These are phyloP conservation scores for Larix kaempferi DNA, from an alignment of 75 land plant species.

Conservation along the genomic window DNA sequence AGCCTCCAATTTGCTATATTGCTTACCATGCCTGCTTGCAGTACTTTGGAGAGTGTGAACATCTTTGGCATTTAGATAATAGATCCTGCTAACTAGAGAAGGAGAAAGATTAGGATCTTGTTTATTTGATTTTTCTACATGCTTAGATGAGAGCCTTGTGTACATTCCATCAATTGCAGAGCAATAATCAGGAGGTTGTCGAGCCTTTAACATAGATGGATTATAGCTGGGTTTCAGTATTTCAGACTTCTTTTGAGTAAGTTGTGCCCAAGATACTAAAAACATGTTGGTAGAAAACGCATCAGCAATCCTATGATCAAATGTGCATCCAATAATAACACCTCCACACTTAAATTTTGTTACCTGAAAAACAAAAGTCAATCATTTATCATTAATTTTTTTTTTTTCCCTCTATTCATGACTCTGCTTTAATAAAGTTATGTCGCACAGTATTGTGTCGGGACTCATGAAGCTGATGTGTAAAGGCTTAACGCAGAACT, in stretches of 20 bases:
- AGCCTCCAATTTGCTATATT: slow-evolving; percentile 32
- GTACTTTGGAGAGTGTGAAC: slow-evolving; percentile 18
- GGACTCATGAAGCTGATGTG: no score
- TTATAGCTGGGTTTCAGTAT: slow-evolving; percentile 18
- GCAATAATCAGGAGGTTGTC: slow-evolving; percentile 12
- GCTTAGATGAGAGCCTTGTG: no score
- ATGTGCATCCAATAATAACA: slow-evolving; percentile 26
- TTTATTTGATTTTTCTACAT: not conserved
- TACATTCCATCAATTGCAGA: not conserved
- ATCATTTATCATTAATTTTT: no score
- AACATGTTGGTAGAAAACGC: slow-evolving; percentile 58
- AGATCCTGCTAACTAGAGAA: slow-evolving; percentile 30
- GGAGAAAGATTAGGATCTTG: slow-evolving; percentile 8
- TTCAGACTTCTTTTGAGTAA: slow-evolving; percentile 10
- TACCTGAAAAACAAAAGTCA: slow-evolving; percentile 14
- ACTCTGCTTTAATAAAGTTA: no score
- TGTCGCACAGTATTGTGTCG: no score
- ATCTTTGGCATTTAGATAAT: slow-evolving; percentile 21
- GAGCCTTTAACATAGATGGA: slow-evolving; percentile 26
- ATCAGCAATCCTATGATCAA: slow-evolving; percentile 45
- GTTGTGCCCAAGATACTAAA: slow-evolving; percentile 37
- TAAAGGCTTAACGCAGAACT: no score
- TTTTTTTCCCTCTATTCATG: no score
- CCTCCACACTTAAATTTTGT: slow-evolving; percentile 52
- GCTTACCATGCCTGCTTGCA: not conserved